Conservation (phyloP, 2,329 filamentous ascomycete species). For the Colletotrichum scovillei region DNA sequence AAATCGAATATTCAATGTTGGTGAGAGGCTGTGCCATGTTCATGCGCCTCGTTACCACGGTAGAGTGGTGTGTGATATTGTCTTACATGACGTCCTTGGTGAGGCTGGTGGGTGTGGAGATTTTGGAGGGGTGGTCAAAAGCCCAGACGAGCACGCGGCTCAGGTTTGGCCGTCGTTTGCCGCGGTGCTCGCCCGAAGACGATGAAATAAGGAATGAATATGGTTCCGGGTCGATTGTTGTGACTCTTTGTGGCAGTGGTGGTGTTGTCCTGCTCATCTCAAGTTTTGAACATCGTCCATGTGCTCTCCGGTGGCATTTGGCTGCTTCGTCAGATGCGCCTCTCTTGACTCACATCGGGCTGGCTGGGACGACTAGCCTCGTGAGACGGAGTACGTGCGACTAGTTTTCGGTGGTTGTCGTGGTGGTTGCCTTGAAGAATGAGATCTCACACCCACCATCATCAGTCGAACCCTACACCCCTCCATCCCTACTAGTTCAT, state of each 20-base stretch:
- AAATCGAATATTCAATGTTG: background rate
- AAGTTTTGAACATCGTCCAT: slow-evolving; percentile 16
- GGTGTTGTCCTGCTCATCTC: background rate
- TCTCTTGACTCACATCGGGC: slow-evolving; percentile 20
- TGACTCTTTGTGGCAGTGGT: background rate
- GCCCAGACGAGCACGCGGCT: slow-evolving; percentile 14
- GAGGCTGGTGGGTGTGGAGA: background rate
- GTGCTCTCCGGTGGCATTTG: slow-evolving; percentile 10
- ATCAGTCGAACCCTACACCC: slow-evolving; percentile 3
- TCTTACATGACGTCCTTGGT: slow-evolving; percentile 30
- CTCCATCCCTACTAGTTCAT: slow-evolving; percentile 31
- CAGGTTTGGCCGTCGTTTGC: background rate
- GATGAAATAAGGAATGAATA: background rate
- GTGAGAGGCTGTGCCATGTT: slow-evolving; percentile 21
- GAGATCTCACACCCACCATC: slow-evolving; percentile 20
- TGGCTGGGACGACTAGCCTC: background rate
- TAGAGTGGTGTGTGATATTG: slow-evolving; percentile 7
- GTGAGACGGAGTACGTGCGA: slow-evolving; percentile 1
- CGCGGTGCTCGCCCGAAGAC: slow-evolving; percentile 5
- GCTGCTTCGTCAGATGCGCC: slow-evolving; percentile 6
- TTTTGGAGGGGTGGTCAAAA: background rate
- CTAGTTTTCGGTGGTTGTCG: background rate
- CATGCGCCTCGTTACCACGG: slow-evolving; percentile 21
- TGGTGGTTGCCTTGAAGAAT: background rate
- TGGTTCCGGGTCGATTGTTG: background rate